Evolutionary conservation across 345 rosid species (phyloP).

Genomic region (Trapa incisa): DNA sequence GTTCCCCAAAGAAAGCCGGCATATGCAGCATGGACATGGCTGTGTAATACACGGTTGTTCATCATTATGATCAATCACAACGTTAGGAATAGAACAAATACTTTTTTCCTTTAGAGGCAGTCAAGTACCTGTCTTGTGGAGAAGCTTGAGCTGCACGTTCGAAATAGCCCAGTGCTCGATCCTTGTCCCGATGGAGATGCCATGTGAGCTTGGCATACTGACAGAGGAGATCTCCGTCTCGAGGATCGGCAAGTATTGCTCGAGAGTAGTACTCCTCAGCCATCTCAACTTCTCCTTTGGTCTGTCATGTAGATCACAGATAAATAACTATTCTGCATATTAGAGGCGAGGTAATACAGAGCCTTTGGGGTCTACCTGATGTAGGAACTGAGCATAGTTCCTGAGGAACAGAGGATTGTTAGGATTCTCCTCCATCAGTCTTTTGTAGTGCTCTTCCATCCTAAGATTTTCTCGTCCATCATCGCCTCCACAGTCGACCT

Average conservation of each 20-base stretch:
- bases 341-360: background rate
- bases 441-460: conserved; percentile 40
- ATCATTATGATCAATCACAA: background rate
- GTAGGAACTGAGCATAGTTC: conserved; percentile 50
- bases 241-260: conserved; percentile 43
- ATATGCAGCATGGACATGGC: conserved; percentile 56
- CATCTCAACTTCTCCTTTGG: conserved; percentile 24
- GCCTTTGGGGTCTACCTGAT: conserved; percentile 21
- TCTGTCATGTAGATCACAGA: conserved; percentile 16
- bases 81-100: background rate
- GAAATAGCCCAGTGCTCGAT: conserved; percentile 31
- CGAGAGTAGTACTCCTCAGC: conserved; percentile 44
- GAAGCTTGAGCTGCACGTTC: conserved; percentile 42
- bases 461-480: conserved; percentile 17
- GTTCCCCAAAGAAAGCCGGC: conserved; percentile 55
- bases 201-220: conserved; percentile 37
- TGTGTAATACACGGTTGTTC: conserved; percentile 7
- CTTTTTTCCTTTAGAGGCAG: background rate
- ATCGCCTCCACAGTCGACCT: conserved; percentile 15
- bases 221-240: conserved; percentile 38
- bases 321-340: too few species aligned
- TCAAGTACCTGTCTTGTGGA: conserved; percentile 31
- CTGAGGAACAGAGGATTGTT: conserved; percentile 37
- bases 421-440: conserved; percentile 44
- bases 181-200: conserved; percentile 33